These are phyloP conservation scores for Xylariaceae sp. DNA, from an alignment of 2,329 filamentous ascomycete genomes.

Conservation along the genomic window DNA sequence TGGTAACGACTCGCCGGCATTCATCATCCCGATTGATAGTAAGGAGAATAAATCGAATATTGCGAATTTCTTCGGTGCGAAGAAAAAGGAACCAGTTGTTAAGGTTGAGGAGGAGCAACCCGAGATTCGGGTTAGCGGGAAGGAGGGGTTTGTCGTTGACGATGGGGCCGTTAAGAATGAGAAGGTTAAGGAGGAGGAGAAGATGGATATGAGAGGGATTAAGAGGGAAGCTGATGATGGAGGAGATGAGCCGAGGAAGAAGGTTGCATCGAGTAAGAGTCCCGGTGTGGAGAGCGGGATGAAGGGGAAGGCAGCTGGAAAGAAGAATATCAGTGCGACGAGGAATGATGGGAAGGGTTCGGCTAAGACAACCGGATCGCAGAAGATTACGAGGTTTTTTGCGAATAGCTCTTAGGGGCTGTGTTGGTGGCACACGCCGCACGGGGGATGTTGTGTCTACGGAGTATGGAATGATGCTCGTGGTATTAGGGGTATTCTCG, in stretches of 20 bases:
- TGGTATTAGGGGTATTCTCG: too few species aligned
- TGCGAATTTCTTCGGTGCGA: constrained; percentile 76
- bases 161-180: constrained; percentile 11
- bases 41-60: constrained; percentile 90
- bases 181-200: background rate
- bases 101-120: constrained; percentile 20
- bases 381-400: constrained; percentile 47
- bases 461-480: too few species aligned
- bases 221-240: constrained; percentile 29
- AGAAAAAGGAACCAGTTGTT: constrained; percentile 29
- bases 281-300: background rate
- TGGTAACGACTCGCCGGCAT: constrained; percentile 79
- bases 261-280: background rate
- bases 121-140: constrained; percentile 22
- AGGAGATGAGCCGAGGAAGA: constrained; percentile 28
- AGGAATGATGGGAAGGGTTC: constrained; percentile 37
- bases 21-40: constrained; percentile 77
- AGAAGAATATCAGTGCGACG: constrained; percentile 30
- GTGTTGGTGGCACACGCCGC: too few species aligned
- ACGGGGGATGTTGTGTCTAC: too few species aligned
- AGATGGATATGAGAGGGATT: constrained; percentile 5
- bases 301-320: constrained; percentile 20
- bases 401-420: constrained; percentile 37
- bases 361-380: constrained; percentile 33
- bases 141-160: constrained; percentile 23